Conservation (phyloP, 257 asterid genomes). For the Gentiana macrophylla region DNA sequence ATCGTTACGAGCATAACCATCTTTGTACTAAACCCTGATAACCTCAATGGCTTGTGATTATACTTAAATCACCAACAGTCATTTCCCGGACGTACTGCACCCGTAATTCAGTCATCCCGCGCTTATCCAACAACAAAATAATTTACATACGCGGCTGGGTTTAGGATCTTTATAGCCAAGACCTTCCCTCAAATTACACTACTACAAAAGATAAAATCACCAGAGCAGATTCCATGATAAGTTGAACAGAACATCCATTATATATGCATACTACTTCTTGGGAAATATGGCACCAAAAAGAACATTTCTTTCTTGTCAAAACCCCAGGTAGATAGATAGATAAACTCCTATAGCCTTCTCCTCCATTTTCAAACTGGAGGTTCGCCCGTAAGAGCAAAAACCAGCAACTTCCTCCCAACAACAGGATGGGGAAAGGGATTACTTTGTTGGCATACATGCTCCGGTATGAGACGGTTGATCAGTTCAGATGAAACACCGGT, state of each 20-base stretch:
- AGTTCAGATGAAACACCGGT: slow-evolving; percentile 72
- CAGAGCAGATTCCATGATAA: slow-evolving; percentile 16
- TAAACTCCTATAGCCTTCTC: slow-evolving; percentile 2
- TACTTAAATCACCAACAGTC: no score
- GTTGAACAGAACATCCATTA: slow-evolving; percentile 13
- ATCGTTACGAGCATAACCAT: no score
- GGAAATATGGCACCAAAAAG: slow-evolving; percentile 14
- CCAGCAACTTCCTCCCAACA: slow-evolving; percentile 5
- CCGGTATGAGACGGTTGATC: slow-evolving; percentile 41
- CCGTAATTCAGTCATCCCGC: no score
- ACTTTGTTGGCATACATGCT: slow-evolving; percentile 31
- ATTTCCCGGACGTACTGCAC: no score
- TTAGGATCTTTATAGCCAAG: slow-evolving; percentile 20
- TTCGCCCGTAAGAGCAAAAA: neutral
- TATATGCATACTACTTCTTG: slow-evolving; percentile 24
- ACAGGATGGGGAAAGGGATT: slow-evolving; percentile 17
- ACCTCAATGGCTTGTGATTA: no score
- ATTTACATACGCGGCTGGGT: slow-evolving; percentile 39
- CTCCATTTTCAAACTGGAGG: neutral
- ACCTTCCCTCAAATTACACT: neutral
- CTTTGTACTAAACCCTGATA: no score
- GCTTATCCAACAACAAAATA: slow-evolving; percentile 25
- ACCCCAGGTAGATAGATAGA: slow-evolving; percentile 5
- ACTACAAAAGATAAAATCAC: slow-evolving; percentile 14
- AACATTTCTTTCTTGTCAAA: slow-evolving; percentile 17